phyloP scores from a whole-genome alignment of 2,329 filamentous ascomycete species.

The Pseudogymnoascus sp. region DNA sequence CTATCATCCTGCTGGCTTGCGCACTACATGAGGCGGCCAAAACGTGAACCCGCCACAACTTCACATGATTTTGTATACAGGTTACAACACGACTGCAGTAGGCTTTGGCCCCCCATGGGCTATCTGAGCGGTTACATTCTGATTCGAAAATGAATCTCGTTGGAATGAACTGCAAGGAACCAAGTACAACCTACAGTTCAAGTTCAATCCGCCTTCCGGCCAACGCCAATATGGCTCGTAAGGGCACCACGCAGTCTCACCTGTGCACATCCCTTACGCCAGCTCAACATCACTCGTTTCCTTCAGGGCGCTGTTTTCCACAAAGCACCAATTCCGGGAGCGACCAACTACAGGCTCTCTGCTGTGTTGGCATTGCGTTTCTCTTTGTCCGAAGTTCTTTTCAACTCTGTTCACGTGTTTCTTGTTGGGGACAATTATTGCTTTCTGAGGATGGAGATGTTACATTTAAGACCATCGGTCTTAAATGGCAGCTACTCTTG shows the following conservation, averaged over 20 bases:
- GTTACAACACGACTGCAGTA: not conserved
- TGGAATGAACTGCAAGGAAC: not conserved
- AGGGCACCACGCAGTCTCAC: not conserved
- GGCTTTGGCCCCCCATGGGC: not conserved
- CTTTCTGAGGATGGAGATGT: not conserved
- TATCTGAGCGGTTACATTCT: not conserved
- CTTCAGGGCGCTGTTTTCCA: not conserved
- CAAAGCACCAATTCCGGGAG: not conserved
- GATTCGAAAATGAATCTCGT: not conserved
- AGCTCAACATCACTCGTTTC: not conserved
- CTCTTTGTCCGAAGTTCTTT: not conserved
- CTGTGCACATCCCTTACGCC: not conserved
- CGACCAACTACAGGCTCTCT: not conserved
- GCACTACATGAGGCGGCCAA: not conserved
- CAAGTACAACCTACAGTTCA: not conserved
- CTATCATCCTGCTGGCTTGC: not conserved
- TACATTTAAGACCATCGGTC: not conserved
- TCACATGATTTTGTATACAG: not conserved
- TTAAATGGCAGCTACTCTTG: not conserved
- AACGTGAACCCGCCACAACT: not conserved
- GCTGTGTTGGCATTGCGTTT: not conserved
- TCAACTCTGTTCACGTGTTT: not conserved
- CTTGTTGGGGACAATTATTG: not conserved
- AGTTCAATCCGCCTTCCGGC: not conserved
- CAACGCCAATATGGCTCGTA: not conserved